phyloP scores from a whole-genome alignment of 306 rosid species.

The Alnus glutinosa region DNA sequence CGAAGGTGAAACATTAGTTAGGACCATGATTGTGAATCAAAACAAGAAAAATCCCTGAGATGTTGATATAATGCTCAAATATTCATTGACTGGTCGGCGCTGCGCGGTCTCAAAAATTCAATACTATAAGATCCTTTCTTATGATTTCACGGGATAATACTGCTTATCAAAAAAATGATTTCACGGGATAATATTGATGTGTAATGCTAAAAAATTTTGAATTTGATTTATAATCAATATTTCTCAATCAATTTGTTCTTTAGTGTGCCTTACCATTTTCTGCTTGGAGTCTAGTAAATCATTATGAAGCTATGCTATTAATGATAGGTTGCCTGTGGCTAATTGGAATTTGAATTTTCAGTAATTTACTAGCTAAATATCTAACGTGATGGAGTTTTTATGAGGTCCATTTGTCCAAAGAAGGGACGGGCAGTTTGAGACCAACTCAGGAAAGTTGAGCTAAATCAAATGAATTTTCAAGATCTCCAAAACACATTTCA shows the following conservation, averaged over 20 bases:
- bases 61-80: constrained; percentile 81
- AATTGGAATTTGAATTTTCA: no score
- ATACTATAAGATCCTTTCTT: constrained; percentile 58
- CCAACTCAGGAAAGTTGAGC: no score
- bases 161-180: no score
- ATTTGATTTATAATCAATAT: constrained; percentile 7
- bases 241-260: neutral
- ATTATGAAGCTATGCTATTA: neutral
- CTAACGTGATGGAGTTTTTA: neutral
- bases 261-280: no score
- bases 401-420: no score
- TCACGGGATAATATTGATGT: constrained; percentile 20
- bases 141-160: neutral
- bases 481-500: no score
- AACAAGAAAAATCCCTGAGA: constrained; percentile 80
- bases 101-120: constrained; percentile 64
- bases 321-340: neutral
- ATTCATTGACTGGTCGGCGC: constrained; percentile 69
- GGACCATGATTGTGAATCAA: constrained; percentile 77
- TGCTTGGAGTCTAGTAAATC: neutral
- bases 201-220: constrained; percentile 37
- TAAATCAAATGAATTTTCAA: no score
- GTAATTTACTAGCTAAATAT: no score
- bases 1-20: constrained; percentile 74
- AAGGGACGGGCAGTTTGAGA: no score